Evolutionary conservation across 495 filamentous ascomycete species (phyloP), one percentile per base, ranked within the genome.

Genomic region (Neurospora terricola): DNA sequence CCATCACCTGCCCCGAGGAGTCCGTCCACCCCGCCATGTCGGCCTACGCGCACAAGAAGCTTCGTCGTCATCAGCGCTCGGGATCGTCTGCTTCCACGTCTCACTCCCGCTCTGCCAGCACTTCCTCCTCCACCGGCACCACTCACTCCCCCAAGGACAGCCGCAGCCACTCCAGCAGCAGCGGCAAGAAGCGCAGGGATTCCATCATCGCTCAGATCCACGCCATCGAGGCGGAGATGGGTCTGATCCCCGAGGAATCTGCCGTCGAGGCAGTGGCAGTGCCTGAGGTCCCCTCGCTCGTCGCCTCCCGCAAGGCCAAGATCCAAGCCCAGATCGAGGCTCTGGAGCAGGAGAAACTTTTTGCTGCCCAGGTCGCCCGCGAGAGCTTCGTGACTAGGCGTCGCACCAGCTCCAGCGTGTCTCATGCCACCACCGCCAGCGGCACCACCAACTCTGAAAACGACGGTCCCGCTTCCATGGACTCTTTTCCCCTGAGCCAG

Each of bases 301-400:
- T 66, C 11, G 54, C 54, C 10, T 68, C 42, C 4, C 70, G 37
- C n/a, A 72, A 77, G 48, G 40, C 73, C 0, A 73, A 70, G 39
- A 78, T 81, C 70, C 76, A 79, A 45, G 78, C 80, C 11, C 80
- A 79, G 42, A 80, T 81, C 54, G 80, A 80, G 38, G 81, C 80
- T 3, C 76, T 81, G 1, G 81, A 82, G 76, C 80, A 81, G 38
- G 81, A 82, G 72, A 73, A 76, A 21, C 6, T 77, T 12, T 81
- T 80, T 66, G 73, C 74, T 11, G 74, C 75, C 3, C 69, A 75
- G 66, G 59, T 73, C 4, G 76, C 80, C 14, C 78, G 77, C 69
- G 72, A 69, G 2, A 73, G 77, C 12, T 75, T 74, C 5, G 70
- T 48, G 18, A 71, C 76, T 36, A 73, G 68, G 39, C 21, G 69